Evolutionary conservation across 2,329 filamentous ascomycete genomes (phyloP).

Genomic region (Pestalotiopsis sp.): DNA sequence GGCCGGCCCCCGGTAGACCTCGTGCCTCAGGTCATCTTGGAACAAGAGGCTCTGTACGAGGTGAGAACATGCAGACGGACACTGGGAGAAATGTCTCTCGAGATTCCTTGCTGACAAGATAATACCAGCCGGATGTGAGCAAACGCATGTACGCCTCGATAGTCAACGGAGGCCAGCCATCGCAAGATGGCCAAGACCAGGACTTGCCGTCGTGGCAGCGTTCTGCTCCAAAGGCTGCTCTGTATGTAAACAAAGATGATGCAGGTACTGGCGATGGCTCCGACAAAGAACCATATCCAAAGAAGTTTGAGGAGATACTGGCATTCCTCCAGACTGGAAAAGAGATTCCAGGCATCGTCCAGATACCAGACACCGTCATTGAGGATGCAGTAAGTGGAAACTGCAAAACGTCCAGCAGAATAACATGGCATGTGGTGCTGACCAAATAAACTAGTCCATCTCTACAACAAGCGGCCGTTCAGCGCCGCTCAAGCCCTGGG

Average conservation of each 20-base stretch:
- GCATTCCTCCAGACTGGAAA: conserved; percentile 73
- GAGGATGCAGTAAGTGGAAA: conserved; percentile 50
- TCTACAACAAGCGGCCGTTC: conserved; percentile 14
- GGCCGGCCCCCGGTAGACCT: conserved; percentile 9
- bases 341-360: conserved; percentile 73
- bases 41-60: conserved; percentile 16
- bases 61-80: conserved; percentile 1
- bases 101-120: neutral
- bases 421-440: neutral
- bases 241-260: conserved; percentile 29
- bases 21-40: conserved; percentile 13
- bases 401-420: neutral
- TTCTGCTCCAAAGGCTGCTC: conserved; percentile 31
- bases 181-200: neutral
- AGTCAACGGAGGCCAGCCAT: conserved; percentile 5
- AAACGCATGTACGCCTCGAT: conserved; percentile 12
- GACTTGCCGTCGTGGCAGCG: conserved; percentile 33
- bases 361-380: conserved; percentile 73
- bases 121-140: conserved; percentile 11
- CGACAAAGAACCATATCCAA: conserved; percentile 63
- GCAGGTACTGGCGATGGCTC: conserved; percentile 16
- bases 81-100: neutral
- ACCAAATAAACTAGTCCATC: conserved; percentile 10
- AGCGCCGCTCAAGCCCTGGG: conserved; percentile 17
- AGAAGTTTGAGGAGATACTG: conserved; percentile 74